Base-by-base conservation (phyloP, 345 rosid genomes). In the Citrus cavaleriei region DNA sequence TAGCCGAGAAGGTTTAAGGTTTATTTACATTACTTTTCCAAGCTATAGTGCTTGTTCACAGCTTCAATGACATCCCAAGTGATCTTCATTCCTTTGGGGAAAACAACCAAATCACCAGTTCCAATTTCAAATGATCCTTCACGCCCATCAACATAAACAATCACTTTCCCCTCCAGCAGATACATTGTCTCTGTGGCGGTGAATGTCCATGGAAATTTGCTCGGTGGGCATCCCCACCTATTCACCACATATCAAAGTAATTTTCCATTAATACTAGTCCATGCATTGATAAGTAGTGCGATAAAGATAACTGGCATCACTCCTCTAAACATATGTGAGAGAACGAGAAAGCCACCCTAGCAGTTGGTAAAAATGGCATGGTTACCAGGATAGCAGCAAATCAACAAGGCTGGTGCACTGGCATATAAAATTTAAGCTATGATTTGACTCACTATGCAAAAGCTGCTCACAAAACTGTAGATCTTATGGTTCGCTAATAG, bases 51-150 rank as follows among this genome's bases (percentile, higher is more conserved):
- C 87, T 88, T 88, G 79, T 57, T 77, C 27, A 88, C 88, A 70
- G 84, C 74, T 84, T 85, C 87, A 27, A 84, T 30, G 49, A 85
- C 83, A 73, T 88, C 83, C 87, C 87, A 88, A 51, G 82, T 80
- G 58, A 85, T 76, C 60, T 83, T 87, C 90, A 88, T 88, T 46
- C 90, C 90, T 77, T 85, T 79, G 12, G 90, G 88, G 40, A 88
- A 88, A 13, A 85, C 81, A 68, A 79, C 88, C 85, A 88, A 78
- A 82, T 88, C 88, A 34, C 90, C 87, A 13, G 85, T 82, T 34
- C 84, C 78, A 28, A 87, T 85, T 78, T 84, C 87, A 13, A 88
- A 85, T 66, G 82, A 77, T 28, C 76, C 90, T 70, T 85, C 87
- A 8, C 73, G 34, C 28, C 88, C 90, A 5, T 88, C 85, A 8